Evolutionary conservation across 306 rosid species (phyloP), one percentile per base, ranked within the genome.

Genomic region (Urtica urens): DNA sequence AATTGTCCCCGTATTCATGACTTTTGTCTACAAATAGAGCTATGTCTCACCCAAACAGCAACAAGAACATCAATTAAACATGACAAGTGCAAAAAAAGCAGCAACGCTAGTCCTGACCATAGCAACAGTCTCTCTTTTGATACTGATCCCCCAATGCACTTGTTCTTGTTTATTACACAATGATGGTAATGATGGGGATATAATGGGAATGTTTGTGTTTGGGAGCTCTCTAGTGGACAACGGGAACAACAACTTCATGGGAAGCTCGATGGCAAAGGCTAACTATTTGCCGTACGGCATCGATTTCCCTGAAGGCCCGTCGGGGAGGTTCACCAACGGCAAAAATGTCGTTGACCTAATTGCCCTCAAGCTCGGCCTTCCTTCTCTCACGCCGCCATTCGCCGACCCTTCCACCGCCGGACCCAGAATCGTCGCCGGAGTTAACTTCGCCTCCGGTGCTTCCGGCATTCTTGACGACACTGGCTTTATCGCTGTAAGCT

Each of bases 181-280:
- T n/a, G 37, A 31, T 8, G 13, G 37, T 7, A 31, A 31, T 13
- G 37, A 17, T 40, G 38, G 17, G 17, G 26, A 40, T 30, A 60
- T 46, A 19, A 57, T 61, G 30, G 80, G 80, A 1, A 57, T 74
- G 76, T 69, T 74, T 49, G 72, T 74, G 49, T 74, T 74, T 38
- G 80, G 80, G 56, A 69, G 76, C 57, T 74, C 80, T 46, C 40
- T 69, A 51, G 73, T 74, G 20, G 80, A 74, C 56, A 74, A 65
- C 62, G 80, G 80, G 14, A 74, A 74, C 67, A 74, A 74, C 35
- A 74, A 74, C 57, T 69, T 57, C 49, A 24, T 74, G 21, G 59
- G 35, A 23, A 38, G 53, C 35, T 60, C 76, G 3, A 24, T 35
- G 34, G 80, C 80, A 16, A 61, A 58, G 37, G 80, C 76, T 20